phyloP scores from a whole-genome alignment of 345 rosid genomes.

The Populus deltoides region DNA sequence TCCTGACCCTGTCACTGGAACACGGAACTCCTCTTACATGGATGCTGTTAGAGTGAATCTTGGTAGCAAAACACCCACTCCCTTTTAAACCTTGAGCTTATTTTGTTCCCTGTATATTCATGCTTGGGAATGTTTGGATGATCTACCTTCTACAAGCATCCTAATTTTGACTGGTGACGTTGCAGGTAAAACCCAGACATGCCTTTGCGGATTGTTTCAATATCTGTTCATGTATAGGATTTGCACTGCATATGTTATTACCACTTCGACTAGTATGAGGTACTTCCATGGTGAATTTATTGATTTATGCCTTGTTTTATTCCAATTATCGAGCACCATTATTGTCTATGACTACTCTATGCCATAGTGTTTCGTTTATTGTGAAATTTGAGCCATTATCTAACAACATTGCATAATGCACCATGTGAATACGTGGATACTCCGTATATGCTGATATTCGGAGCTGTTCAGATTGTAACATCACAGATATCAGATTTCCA shows the following conservation, averaged over 20 bases:
- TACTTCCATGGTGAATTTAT: neutral
- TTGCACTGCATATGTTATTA: neutral
- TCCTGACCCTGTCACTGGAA: neutral
- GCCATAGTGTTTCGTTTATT: neutral
- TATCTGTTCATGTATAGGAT: neutral
- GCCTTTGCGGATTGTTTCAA: neutral
- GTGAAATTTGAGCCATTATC: neutral
- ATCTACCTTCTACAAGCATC: neutral
- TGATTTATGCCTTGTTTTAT: neutral
- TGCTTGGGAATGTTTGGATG: neutral
- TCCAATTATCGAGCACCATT: neutral
- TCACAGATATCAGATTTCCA: constrained; percentile 41
- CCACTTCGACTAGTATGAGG: neutral
- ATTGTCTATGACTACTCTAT: too few species aligned
- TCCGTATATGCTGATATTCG: constrained; percentile 25
- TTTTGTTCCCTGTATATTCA: neutral
- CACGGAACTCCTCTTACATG: constrained; percentile 3
- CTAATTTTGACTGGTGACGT: neutral
- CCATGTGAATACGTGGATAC: constrained; percentile 1
- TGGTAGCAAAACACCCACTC: neutral
- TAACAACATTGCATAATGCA: neutral
- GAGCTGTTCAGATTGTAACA: constrained; percentile 25
- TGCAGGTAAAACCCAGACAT: neutral
- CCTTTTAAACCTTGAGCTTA: neutral
- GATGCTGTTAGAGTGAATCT: constrained; percentile 4